Evolutionary conservation across 2,329 filamentous ascomycete species (phyloP).

Genomic region (Colletotrichum plurivorum): DNA sequence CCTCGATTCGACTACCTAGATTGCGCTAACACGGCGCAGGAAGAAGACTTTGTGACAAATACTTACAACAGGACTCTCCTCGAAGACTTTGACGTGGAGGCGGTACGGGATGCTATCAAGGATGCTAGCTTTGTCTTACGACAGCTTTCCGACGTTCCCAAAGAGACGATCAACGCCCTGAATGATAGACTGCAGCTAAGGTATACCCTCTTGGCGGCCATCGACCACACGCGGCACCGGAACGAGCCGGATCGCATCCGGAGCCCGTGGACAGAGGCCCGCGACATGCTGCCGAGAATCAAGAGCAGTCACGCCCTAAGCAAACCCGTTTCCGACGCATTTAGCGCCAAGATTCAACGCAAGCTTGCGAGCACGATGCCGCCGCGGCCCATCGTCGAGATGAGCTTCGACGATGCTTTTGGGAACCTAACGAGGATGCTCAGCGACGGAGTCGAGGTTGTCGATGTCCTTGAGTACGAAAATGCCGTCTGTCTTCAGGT

Average conservation of each 20-base stretch:
- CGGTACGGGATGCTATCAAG: slow-evolving; percentile 69
- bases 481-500: slow-evolving; percentile 80
- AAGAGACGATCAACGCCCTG: slow-evolving; percentile 69
- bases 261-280: slow-evolving; percentile 66
- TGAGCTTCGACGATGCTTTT: slow-evolving; percentile 80
- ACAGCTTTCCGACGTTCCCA: slow-evolving; percentile 54
- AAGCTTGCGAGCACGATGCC: slow-evolving; percentile 94
- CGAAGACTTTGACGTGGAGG: slow-evolving; percentile 69
- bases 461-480: slow-evolving; percentile 76
- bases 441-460: slow-evolving; percentile 78
- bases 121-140: slow-evolving; percentile 68
- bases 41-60: slow-evolving; percentile 97
- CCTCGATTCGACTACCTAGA: too few relatives aligned
- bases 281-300: slow-evolving; percentile 67
- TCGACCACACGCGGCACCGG: slow-evolving; percentile 62
- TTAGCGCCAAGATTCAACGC: slow-evolving; percentile 92
- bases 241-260: slow-evolving; percentile 62
- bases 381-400: slow-evolving; percentile 87
- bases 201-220: slow-evolving; percentile 70
- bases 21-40: slow-evolving; percentile 65
- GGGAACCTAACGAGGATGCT: slow-evolving; percentile 79
- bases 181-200: slow-evolving; percentile 77
- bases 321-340: slow-evolving; percentile 79
- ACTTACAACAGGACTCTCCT: slow-evolving; percentile 87
- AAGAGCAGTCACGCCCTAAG: slow-evolving; percentile 73